Evolutionary conservation across 352 stramenopile species (phyloP), one percentile per base, ranked within the genome.

Genomic region (Pythium coloratum): DNA sequence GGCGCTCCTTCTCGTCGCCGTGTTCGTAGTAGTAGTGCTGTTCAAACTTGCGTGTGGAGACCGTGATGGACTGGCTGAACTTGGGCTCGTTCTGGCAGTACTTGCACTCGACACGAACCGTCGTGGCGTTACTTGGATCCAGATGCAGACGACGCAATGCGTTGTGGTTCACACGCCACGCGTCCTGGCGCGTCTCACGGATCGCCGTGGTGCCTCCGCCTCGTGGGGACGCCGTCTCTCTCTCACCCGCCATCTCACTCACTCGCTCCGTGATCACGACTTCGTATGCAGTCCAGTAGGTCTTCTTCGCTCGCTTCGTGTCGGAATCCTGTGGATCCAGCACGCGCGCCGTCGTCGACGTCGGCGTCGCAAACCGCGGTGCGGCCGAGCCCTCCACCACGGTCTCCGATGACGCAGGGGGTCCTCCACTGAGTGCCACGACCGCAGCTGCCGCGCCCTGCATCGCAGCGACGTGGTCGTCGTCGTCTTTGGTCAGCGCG

Each of bases 251-350:
- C 44, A 51, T 51, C 8, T 51, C 44, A 18, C 32, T 49, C 40
- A 66, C 49, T 6, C 54, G 50, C 56, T 73, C 61, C 38, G 46
- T 66, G 50, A 73, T 69, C 30, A 73, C 67, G 12, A 73, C 62
- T 24, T 73, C 67, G 34, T 69, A 73, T 50, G 67, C 67, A 16
- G 67, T 73, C 67, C 67, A 73, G 61, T 73, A 73, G 24, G 62
- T 63, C 51, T 73, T 73, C 67, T 73, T 73, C n/a, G 50, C 67
- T 26, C 67, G 67, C 62, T 73, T 73, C 18, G 67, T 73, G 56
- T 73, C 67, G 18, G 67, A 73, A 24, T 73, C 67, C 20, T 62
- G 56, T 12, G 67, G 56, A 34, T 73, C 56, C 44, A 72, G 34
- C 9, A 62, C 32, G 20, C 44, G 44, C 14, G 28, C 28, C 28